Evolutionary conservation across 2,329 filamentous ascomycete species (phyloP).

Genomic region (Penicillium fuscoglaucum): DNA sequence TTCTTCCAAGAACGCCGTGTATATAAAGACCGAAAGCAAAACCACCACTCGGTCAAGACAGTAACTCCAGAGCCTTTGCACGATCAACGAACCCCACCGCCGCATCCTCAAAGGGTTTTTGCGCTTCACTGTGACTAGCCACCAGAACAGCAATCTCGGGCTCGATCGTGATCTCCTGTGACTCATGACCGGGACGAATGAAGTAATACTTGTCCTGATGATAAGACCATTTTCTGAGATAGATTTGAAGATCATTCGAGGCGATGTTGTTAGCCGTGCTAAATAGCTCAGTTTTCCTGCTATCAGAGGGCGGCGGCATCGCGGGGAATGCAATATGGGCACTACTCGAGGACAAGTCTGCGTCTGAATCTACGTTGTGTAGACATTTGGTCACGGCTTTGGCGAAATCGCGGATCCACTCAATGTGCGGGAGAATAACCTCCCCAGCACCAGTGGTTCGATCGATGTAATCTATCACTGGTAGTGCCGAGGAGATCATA

Average conservation of each 20-base stretch:
- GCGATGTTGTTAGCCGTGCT: slow-evolving; percentile 32
- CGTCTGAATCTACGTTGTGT: background rate
- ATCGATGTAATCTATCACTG: slow-evolving; percentile 51
- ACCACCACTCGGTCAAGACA: background rate
- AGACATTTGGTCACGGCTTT: slow-evolving; percentile 14
- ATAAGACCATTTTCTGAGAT: slow-evolving; percentile 51
- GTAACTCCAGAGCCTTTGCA: background rate
- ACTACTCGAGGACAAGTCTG: background rate
- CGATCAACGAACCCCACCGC: background rate
- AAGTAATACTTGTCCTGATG: slow-evolving; percentile 50
- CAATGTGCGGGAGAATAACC: slow-evolving; percentile 34
- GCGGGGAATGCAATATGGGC: slow-evolving; percentile 10
- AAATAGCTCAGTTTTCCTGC: slow-evolving; percentile 20
- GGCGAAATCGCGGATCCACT: slow-evolving; percentile 44
- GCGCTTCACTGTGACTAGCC: slow-evolving; percentile 20
- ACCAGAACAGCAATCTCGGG: slow-evolving; percentile 23
- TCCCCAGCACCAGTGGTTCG: slow-evolving; percentile 32
- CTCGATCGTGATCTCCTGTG: slow-evolving; percentile 47
- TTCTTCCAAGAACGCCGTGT: background rate
- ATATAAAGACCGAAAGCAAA: background rate
- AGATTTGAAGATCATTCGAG: slow-evolving; percentile 45
- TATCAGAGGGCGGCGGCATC: slow-evolving; percentile 12
- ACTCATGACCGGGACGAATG: slow-evolving; percentile 42
- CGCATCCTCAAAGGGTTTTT: slow-evolving; percentile 25
- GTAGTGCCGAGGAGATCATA: slow-evolving; percentile 43